phyloP scores from a whole-genome alignment of 352 stramenopile species.

The Globisporangium nagaii region DNA sequence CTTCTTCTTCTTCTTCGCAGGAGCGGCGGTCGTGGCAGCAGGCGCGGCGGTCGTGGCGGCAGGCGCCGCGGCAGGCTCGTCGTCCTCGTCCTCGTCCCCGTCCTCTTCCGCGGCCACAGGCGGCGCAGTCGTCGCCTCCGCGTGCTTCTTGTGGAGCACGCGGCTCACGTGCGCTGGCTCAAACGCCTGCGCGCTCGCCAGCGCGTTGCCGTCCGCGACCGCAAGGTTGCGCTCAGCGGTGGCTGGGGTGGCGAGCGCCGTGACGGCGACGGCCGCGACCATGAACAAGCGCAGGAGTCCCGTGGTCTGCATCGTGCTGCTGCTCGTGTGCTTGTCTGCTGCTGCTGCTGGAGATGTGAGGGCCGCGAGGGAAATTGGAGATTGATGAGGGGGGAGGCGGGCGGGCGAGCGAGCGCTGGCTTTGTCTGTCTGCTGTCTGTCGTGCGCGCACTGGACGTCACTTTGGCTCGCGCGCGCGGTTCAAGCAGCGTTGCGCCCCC shows the following conservation, averaged over 20 bases:
- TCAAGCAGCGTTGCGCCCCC: no score
- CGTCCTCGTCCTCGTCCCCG: no score
- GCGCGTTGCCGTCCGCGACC: slow-evolving; percentile 12
- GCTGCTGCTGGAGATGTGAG: slow-evolving; percentile 11
- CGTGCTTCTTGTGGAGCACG: slow-evolving; percentile 24
- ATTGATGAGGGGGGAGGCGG: slow-evolving; percentile 38
- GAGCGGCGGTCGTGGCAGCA: slow-evolving; percentile 6
- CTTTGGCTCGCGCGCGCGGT: background rate
- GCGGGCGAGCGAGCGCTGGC: background rate
- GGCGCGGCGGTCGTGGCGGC: slow-evolving; percentile 18
- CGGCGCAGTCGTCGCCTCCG: slow-evolving; percentile 8
- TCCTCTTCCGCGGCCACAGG: background rate
- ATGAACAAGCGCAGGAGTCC: slow-evolving; percentile 45
- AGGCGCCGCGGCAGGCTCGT: slow-evolving; percentile 17
- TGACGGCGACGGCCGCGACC: slow-evolving; percentile 40
- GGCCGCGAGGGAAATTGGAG: slow-evolving; percentile 36
- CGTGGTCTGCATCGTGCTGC: slow-evolving; percentile 47
- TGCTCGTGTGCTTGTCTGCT: background rate
- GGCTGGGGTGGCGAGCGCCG: slow-evolving; percentile 26
- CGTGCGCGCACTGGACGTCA: slow-evolving; percentile 16
- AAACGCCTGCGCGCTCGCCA: slow-evolving; percentile 12
- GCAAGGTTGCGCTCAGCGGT: slow-evolving; percentile 14
- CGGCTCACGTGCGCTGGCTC: slow-evolving; percentile 23
- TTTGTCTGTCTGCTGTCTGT: no score
- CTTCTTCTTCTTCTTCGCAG: no score